phyloP scores from a whole-genome alignment of 192 early-diverging fungal species.

The Mortierella alpina region DNA sequence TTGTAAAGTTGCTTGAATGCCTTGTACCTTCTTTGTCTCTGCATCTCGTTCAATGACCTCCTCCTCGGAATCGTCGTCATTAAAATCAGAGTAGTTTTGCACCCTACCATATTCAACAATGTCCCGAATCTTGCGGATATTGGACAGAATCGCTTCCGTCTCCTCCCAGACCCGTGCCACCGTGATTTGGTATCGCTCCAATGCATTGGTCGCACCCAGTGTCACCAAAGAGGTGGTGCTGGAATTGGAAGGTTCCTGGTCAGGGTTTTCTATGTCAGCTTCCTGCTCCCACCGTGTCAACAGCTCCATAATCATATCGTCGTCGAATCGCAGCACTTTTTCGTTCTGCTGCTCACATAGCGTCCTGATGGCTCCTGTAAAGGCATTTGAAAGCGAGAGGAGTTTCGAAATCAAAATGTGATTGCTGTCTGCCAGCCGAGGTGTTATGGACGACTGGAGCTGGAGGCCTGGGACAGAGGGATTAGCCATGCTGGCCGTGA shows the following conservation, averaged over 20 bases:
- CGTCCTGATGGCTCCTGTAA: slow-evolving; percentile 24
- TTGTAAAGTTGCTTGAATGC: background rate
- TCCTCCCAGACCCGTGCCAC: slow-evolving; percentile 42
- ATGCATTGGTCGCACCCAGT: slow-evolving; percentile 38
- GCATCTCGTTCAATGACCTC: slow-evolving; percentile 33
- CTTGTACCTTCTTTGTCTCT: slow-evolving; percentile 14
- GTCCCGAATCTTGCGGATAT: slow-evolving; percentile 36
- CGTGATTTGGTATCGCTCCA: slow-evolving; percentile 43
- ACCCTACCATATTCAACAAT: slow-evolving; percentile 41
- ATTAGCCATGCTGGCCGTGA: slow-evolving; percentile 5
- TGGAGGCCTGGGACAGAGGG: background rate
- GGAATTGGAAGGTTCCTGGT: slow-evolving; percentile 1
- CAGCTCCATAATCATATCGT: slow-evolving; percentile 39
- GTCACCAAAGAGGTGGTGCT: slow-evolving; percentile 39
- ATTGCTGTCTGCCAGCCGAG: slow-evolving; percentile 19
- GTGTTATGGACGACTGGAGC: background rate
- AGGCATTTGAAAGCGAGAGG: slow-evolving; percentile 20
- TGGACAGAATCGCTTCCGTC: slow-evolving; percentile 31
- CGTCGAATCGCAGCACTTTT: slow-evolving; percentile 47
- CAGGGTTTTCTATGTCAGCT: slow-evolving; percentile 12
- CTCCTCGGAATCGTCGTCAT: slow-evolving; percentile 41
- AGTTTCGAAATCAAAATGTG: slow-evolving; percentile 31
- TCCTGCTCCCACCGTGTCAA: slow-evolving; percentile 48
- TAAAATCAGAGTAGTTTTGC: slow-evolving; percentile 26
- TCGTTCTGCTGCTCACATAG: slow-evolving; percentile 52